phyloP scores from a whole-genome alignment of 2,329 filamentous ascomycete genomes.

The Colletotrichum gigasporum region DNA sequence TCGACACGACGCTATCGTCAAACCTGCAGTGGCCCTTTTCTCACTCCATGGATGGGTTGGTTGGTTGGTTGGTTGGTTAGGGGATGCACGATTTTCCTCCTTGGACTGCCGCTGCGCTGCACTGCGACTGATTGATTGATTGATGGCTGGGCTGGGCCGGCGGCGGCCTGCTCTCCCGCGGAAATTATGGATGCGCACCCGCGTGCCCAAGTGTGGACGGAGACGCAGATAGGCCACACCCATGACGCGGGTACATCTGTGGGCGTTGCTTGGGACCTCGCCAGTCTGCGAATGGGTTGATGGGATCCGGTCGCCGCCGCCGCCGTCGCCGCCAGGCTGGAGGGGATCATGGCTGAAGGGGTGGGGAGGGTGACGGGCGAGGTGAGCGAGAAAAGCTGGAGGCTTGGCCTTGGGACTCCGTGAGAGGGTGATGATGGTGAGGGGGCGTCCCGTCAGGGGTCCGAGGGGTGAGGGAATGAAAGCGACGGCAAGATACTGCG shows the following conservation, averaged over 20 bases:
- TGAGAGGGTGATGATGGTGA: neutral
- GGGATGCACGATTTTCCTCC: neutral
- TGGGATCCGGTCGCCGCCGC: constrained; percentile 2
- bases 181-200: neutral
- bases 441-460: constrained; percentile 16
- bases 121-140: neutral
- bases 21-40: neutral
- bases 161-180: neutral
- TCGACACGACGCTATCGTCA: constrained; percentile 25
- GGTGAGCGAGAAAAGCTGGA: constrained; percentile 7
- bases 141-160: neutral
- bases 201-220: neutral
- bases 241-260: constrained; percentile 17
- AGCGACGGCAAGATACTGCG: constrained; percentile 3
- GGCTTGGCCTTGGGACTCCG: constrained; percentile 13
- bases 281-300: neutral
- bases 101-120: too few species aligned
- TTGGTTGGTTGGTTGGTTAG: neutral
- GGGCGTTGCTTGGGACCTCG: constrained; percentile 14
- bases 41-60: neutral
- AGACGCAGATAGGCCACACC: neutral
- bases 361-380: constrained; percentile 15
- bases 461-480: constrained; percentile 7
- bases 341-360: constrained; percentile 8
- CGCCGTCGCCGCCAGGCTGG: constrained; percentile 15